These are phyloP conservation scores for Physaria fendleri DNA, from an alignment of 345 rosid genomes.

Conservation along the genomic window DNA sequence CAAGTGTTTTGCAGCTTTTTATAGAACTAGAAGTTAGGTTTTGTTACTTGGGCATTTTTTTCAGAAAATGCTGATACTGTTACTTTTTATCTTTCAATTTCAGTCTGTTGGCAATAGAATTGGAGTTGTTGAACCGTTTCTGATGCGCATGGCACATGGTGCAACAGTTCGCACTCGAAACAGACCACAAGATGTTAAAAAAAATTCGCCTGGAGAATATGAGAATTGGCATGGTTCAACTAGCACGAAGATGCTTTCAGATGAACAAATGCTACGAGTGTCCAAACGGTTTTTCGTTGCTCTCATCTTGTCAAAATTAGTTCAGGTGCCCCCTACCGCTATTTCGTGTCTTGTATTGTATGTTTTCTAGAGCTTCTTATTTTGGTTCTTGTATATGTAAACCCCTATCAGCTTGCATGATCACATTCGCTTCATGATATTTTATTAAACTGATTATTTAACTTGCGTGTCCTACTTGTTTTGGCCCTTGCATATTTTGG, in stretches of 20 bases:
- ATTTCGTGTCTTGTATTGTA: conserved; percentile 1
- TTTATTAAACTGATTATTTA: conserved; percentile 6
- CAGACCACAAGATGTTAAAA: conserved; percentile 37
- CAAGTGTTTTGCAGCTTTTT: conserved; percentile 3
- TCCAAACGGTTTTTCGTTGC: conserved; percentile 95
- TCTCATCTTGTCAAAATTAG: conserved; percentile 86
- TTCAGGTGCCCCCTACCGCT: conserved; percentile 51
- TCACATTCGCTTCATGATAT: conserved; percentile 7
- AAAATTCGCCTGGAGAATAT: conserved; percentile 38
- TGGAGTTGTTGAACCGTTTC: conserved; percentile 87
- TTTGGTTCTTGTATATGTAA: neutral
- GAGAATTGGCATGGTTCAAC: conserved; percentile 36
- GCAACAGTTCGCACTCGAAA: conserved; percentile 54
- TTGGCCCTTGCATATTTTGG: conserved; percentile 2
- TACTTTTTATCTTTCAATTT: conserved; percentile 22
- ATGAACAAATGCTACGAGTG: conserved; percentile 76
- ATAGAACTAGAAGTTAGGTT: neutral
- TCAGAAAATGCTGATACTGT: conserved; percentile 13
- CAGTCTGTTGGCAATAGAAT: conserved; percentile 97
- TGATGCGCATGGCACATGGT: conserved; percentile 99
- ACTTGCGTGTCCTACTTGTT: conserved; percentile 1
- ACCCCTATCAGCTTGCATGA: conserved; percentile 12
- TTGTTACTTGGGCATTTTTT: neutral
- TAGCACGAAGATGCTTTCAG: conserved; percentile 45
- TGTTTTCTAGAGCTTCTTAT: neutral